Evolutionary conservation across 2,329 filamentous ascomycete species (phyloP).

Genomic region (Elsinoe necatrix): DNA sequence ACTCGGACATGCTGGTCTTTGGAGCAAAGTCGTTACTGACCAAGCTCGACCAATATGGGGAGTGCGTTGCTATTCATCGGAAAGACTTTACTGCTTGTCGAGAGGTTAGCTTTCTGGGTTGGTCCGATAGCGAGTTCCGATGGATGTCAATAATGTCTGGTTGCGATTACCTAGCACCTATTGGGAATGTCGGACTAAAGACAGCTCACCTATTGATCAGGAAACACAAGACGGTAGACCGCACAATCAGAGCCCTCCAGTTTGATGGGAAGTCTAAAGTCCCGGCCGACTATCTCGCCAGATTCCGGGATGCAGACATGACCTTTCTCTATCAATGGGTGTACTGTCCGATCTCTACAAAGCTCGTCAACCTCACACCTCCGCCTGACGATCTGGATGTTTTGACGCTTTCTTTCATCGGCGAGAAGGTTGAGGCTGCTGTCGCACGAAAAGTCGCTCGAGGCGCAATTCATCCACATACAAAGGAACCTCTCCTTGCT

Average conservation of each 20-base stretch:
- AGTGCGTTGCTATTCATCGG: constrained; percentile 85
- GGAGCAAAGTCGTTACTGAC: constrained; percentile 84
- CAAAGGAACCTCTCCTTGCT: constrained; percentile 55
- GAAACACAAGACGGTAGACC: constrained; percentile 81
- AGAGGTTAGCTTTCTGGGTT: constrained; percentile 81
- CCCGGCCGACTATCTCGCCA: constrained; percentile 69
- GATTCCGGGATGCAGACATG: constrained; percentile 77
- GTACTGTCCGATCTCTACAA: constrained; percentile 66
- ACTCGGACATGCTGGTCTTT: constrained; percentile 93
- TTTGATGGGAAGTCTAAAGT: constrained; percentile 82
- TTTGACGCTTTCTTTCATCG: constrained; percentile 73
- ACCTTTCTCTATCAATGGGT: constrained; percentile 95
- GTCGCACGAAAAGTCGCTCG: constrained; percentile 65
- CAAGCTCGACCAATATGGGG: constrained; percentile 88
- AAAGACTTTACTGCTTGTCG: constrained; percentile 80
- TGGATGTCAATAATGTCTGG: constrained; percentile 95
- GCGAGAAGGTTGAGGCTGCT: constrained; percentile 54
- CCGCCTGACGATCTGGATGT: constrained; percentile 55
- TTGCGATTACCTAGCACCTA: constrained; percentile 86
- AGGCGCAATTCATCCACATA: constrained; percentile 83
- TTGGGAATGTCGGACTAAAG: constrained; percentile 81
- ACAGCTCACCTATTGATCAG: constrained; percentile 85
- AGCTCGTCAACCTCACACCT: constrained; percentile 67
- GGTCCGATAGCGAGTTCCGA: constrained; percentile 85
- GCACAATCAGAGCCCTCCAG: constrained; percentile 69